Conservation (phyloP, 768 basidiomycete genomes). For the Hericium erinaceus region DNA sequence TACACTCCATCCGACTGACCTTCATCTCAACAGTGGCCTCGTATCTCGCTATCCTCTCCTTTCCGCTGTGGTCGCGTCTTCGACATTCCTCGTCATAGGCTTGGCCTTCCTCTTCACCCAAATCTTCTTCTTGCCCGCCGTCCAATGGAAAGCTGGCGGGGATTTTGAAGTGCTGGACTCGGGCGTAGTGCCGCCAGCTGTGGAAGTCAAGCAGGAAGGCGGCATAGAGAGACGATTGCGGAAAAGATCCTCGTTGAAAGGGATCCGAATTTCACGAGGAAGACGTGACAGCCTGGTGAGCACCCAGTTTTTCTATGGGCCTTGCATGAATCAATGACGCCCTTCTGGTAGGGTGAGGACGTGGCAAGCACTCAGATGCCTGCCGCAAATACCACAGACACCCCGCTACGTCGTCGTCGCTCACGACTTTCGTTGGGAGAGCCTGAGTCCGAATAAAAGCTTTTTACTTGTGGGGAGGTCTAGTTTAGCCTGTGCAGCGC, state of each 20-base stretch:
- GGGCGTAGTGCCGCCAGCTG: neutral
- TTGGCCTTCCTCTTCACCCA: slow-evolving; percentile 22
- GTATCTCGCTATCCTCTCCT: slow-evolving; percentile 60
- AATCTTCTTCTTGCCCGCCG: slow-evolving; percentile 21
- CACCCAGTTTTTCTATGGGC: neutral
- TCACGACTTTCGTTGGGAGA: slow-evolving; percentile 1
- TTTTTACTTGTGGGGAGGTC: neutral
- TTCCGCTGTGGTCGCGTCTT: slow-evolving; percentile 35
- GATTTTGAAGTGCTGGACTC: neutral
- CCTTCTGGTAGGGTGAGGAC: slow-evolving; percentile 8
- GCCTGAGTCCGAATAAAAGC: neutral
- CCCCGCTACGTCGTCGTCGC: slow-evolving; percentile 9
- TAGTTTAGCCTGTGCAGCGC: neutral
- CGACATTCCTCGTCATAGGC: slow-evolving; percentile 26
- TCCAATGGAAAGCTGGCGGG: slow-evolving; percentile 17
- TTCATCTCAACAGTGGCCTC: slow-evolving; percentile 41
- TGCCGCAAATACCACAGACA: neutral
- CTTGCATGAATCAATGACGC: neutral
- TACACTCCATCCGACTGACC: neutral
- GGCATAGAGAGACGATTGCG: neutral
- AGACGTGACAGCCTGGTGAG: neutral
- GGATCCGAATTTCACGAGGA: slow-evolving; percentile 6
- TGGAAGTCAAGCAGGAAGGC: neutral
- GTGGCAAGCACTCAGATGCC: slow-evolving; percentile 1
- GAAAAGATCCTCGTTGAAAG: slow-evolving; percentile 6